Evolutionary conservation across 441 rosid genomes (phyloP).

Genomic region (Macaranga tanarius): DNA sequence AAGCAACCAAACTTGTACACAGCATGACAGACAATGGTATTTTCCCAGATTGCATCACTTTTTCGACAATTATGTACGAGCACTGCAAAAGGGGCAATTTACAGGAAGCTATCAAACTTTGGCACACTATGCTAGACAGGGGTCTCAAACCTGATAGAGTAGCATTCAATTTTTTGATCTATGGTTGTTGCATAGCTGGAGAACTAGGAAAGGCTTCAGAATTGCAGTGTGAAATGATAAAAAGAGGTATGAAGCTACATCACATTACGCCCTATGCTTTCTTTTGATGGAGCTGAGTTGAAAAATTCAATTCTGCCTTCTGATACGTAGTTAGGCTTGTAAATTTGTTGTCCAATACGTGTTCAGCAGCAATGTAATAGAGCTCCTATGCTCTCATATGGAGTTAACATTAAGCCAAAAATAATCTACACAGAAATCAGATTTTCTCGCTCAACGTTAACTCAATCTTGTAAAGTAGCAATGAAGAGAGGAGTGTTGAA

Average conservation of each 20-base stretch:
- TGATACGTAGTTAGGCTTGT: background rate
- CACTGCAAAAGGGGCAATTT: slow-evolving; percentile 53
- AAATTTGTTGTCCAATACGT: too few relatives aligned
- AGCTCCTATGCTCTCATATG: too few relatives aligned
- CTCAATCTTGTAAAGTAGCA: too few relatives aligned
- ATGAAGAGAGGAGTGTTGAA: too few relatives aligned
- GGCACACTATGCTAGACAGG: slow-evolving; percentile 64
- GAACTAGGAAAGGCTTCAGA: slow-evolving; percentile 57
- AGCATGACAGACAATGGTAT: slow-evolving; percentile 57
- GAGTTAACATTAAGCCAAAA: too few relatives aligned
- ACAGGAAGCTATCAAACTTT: slow-evolving; percentile 55
- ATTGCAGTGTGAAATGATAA: slow-evolving; percentile 70
- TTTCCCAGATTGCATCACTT: slow-evolving; percentile 77
- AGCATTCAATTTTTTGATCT: slow-evolving; percentile 65
- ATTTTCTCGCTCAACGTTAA: too few relatives aligned
- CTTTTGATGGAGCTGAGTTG: slow-evolving; percentile 22
- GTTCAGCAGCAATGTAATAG: too few relatives aligned
- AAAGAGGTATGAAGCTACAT: slow-evolving; percentile 51
- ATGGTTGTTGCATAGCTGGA: slow-evolving; percentile 68
- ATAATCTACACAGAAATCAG: too few relatives aligned
- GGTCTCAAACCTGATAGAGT: slow-evolving; percentile 69
- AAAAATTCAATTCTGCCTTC: slow-evolving; percentile 13
- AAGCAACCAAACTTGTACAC: slow-evolving; percentile 53
- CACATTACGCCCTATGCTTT: slow-evolving; percentile 24
- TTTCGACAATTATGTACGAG: slow-evolving; percentile 76